Evolutionary conservation across 805 yeast genomes (phyloP).

Genomic region (Yamadazyma insecticola): DNA sequence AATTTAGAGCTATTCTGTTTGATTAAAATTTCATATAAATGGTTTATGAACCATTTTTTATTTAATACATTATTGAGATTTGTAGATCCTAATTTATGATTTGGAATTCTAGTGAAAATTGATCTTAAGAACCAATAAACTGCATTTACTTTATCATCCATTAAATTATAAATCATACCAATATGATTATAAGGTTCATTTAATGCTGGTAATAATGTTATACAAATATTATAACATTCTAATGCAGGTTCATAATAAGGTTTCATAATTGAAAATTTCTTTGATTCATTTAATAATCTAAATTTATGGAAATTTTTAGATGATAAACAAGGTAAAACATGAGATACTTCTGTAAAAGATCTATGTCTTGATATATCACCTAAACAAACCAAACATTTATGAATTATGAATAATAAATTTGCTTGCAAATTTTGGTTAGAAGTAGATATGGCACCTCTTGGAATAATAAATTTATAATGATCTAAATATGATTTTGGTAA

Average conservation of each 20-base stretch:
- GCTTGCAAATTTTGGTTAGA: slow-evolving; percentile 19
- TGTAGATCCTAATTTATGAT: slow-evolving; percentile 41
- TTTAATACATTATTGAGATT: slow-evolving; percentile 40
- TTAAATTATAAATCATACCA: slow-evolving; percentile 41
- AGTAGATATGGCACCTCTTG: slow-evolving; percentile 9
- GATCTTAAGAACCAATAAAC: slow-evolving; percentile 54
- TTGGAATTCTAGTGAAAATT: slow-evolving; percentile 46
- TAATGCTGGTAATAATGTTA: slow-evolving; percentile 57
- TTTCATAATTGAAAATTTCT: slow-evolving; percentile 34
- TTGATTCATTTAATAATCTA: slow-evolving; percentile 24
- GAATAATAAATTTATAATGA: slow-evolving; percentile 21
- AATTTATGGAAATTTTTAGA: slow-evolving; percentile 23
- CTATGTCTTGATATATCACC: slow-evolving; percentile 60
- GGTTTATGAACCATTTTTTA: slow-evolving; percentile 29
- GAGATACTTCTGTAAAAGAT: slow-evolving; percentile 42
- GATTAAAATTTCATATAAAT: slow-evolving; percentile 17
- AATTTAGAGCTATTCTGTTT: slow-evolving; percentile 5
- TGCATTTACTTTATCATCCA: slow-evolving; percentile 44
- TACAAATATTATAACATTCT: slow-evolving; percentile 45
- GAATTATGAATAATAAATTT: slow-evolving; percentile 38
- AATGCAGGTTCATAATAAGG: slow-evolving; percentile 23
- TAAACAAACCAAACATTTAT: slow-evolving; percentile 47
- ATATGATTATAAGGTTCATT: slow-evolving; percentile 64
- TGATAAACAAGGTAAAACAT: slow-evolving; percentile 31
- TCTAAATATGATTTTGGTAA: slow-evolving; percentile 27